Evolutionary conservation across 2,329 filamentous ascomycete species (phyloP).

Genomic region (Lecanosticta acicola): DNA sequence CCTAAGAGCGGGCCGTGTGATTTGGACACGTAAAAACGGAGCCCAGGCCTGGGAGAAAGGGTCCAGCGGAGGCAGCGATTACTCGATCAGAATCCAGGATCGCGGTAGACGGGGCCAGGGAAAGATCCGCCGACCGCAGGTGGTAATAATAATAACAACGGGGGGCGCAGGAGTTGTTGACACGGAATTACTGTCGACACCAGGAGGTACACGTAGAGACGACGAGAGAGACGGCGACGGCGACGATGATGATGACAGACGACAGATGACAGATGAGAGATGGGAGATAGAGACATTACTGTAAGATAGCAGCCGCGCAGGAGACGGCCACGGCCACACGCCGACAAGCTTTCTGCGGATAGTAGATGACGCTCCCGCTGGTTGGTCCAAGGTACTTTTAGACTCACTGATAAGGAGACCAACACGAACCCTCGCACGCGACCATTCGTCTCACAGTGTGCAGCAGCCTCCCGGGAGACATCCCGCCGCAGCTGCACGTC

Average conservation of each 20-base stretch:
- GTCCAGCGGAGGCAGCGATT: slow-evolving; percentile 2
- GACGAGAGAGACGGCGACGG: not conserved
- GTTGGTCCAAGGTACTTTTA: not conserved
- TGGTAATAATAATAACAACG: too few species aligned
- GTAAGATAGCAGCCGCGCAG: not conserved
- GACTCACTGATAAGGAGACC: slow-evolving; percentile 3
- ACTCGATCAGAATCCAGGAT: slow-evolving; percentile 6
- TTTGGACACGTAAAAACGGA: slow-evolving; percentile 2
- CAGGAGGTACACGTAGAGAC: too few species aligned
- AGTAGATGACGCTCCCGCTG: not conserved
- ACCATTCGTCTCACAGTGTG: not conserved
- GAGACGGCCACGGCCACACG: not conserved
- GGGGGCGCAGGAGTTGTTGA: too few species aligned
- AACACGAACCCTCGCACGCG: not conserved
- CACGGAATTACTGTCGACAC: too few species aligned
- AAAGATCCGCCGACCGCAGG: not conserved
- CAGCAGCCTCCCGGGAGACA: not conserved
- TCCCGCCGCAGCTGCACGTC: not conserved
- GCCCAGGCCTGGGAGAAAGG: slow-evolving; percentile 1
- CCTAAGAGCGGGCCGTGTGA: not conserved
- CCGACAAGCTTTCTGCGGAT: not conserved
- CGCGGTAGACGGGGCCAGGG: not conserved
- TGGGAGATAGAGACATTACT: not conserved
- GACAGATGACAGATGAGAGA: not conserved
- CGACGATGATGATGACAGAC: not conserved